Evolutionary conservation across 2,329 filamentous ascomycete genomes (phyloP).

Genomic region (Talaromyces sp.): DNA sequence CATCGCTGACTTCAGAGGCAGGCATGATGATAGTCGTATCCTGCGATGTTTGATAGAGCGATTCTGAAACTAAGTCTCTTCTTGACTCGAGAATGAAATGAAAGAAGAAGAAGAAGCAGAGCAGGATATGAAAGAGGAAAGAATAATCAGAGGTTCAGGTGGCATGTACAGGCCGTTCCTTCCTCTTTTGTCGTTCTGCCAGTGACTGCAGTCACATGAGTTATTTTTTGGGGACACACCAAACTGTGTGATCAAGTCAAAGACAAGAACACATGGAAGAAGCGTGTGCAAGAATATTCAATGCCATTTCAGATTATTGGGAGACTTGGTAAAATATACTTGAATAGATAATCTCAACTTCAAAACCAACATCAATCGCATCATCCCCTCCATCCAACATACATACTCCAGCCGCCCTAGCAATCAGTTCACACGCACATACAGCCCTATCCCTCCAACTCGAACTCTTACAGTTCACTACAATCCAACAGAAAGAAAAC

Average conservation of each 20-base stretch:
- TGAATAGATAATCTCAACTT: background rate
- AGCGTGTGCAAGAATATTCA: background rate
- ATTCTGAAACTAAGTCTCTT: background rate
- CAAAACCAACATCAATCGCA: background rate
- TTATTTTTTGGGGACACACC: background rate
- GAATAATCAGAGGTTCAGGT: background rate
- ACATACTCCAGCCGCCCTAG: conserved; percentile 6
- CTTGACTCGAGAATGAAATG: background rate
- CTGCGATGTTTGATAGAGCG: background rate
- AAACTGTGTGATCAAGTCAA: background rate
- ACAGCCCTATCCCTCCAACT: conserved; percentile 9
- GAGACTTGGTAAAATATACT: conserved; percentile 3
- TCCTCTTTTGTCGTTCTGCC: conserved; percentile 2
- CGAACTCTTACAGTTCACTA: background rate
- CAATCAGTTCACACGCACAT: conserved; percentile 5
- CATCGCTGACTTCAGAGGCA: conserved; percentile 52
- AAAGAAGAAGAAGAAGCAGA: background rate
- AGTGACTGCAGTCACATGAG: conserved; percentile 6
- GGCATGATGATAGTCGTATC: conserved; percentile 40
- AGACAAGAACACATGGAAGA: background rate
- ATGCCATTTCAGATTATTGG: conserved; percentile 6
- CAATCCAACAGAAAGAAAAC: background rate
- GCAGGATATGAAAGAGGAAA: background rate
- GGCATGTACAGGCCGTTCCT: conserved; percentile 1
- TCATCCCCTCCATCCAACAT: conserved; percentile 8